Evolutionary conservation across 2,329 filamentous ascomycete genomes (phyloP).

Genomic region (Penicillium sclerotiorum): DNA sequence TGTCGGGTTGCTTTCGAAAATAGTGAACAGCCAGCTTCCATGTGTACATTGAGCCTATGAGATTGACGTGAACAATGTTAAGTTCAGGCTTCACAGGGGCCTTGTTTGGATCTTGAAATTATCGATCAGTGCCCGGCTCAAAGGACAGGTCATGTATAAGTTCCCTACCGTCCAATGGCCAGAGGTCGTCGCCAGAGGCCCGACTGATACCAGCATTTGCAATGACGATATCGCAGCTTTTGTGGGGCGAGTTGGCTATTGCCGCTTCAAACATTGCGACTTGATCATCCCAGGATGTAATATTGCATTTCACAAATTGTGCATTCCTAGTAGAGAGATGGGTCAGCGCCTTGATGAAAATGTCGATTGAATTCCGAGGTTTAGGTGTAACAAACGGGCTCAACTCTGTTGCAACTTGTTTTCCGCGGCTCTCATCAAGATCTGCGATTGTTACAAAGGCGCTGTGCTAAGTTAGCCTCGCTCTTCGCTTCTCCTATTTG

Average conservation of each 20-base stretch:
- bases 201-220: constrained; percentile 51
- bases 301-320: constrained; percentile 47
- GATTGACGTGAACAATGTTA: constrained; percentile 46
- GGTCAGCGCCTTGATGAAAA: no score
- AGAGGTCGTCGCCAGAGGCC: constrained; percentile 41
- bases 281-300: constrained; percentile 38
- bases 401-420: constrained; percentile 36
- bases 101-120: constrained; percentile 17
- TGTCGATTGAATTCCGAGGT: no score
- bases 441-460: constrained; percentile 33
- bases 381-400: constrained; percentile 22
- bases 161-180: constrained; percentile 39
- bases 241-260: constrained; percentile 33
- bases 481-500: not conserved
- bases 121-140: not conserved
- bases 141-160: not conserved
- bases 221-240: constrained; percentile 51
- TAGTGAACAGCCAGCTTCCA: constrained; percentile 53
- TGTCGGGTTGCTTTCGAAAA: constrained; percentile 45
- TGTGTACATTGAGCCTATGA: constrained; percentile 49
- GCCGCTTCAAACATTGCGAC: constrained; percentile 3
- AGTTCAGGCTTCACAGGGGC: constrained; percentile 42
- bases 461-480: constrained; percentile 1
- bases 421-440: constrained; percentile 37
- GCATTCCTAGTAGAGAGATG: constrained; percentile 10